Evolutionary conservation across 768 basidiomycete species (phyloP), one percentile per base, ranked within the genome.

Genomic region (Gymnopilus dilepis): DNA sequence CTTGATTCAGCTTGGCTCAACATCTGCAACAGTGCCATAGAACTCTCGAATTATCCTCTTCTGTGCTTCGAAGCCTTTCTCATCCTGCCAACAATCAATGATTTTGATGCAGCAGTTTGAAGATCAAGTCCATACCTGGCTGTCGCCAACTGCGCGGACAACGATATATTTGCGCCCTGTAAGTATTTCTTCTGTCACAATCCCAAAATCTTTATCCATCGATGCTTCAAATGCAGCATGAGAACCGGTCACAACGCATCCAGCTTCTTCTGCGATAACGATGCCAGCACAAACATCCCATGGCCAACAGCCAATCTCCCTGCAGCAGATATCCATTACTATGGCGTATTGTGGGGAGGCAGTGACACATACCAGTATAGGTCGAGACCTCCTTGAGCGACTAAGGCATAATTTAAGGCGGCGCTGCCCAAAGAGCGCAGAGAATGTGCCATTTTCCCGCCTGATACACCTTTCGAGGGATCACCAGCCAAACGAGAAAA

Each of bases 271-370:
- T 0, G 92, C 90, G 62, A 99, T 96, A 66, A 97, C 88, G 12
- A 92, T 87, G 0, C 95, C 97, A 2, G 97, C 95, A 67, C 89
- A 94, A 42, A 96, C 90, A 73, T 96, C 92, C 95, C 94, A 96
- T 13, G 91, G 86, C 80, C 81, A 84, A 64, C 82, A 84, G 22
- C 94, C 94, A 63, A 95, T 89, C 73, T 94, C 92, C 90, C 90
- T 91, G 61, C 34, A 43, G n/a, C 28, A 6, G 9, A 28, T 19
- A 24, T 4, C 13, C 11, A 15, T 53, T 52, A 58, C 9, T 37
- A 2, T 2, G 31, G 28, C 11, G 11, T 51, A 48, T 12, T 24
- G 17, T 22, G 13, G 17, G 47, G 26, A 41, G 3, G 42, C 62
- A 60, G 60, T 54, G 26, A 48, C 55, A 73, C 83, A 62, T 64